Conservation (phyloP, 805 yeast genomes). For the Yarrowia divulgata region DNA sequence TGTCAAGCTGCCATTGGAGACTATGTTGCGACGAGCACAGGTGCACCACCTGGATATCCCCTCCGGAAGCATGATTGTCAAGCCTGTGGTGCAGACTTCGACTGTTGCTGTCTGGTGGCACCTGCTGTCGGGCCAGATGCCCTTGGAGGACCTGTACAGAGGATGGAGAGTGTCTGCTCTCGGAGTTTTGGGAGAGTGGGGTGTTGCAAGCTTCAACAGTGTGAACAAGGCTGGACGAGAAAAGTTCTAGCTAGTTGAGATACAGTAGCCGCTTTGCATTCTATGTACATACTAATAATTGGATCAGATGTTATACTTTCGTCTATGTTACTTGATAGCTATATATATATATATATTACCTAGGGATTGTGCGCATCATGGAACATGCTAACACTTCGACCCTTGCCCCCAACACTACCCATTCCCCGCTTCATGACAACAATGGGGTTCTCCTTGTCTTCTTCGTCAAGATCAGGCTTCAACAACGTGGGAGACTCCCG, state of each 20-base stretch:
- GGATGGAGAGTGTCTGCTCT: constrained; percentile 92
- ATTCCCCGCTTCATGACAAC: constrained; percentile 23
- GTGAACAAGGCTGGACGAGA: constrained; percentile 33
- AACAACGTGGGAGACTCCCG: constrained; percentile 4
- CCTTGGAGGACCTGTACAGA: constrained; percentile 65
- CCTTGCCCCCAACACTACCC: constrained; percentile 25
- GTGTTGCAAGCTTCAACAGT: constrained; percentile 49
- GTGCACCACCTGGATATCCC: constrained; percentile 59
- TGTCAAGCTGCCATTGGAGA: constrained; percentile 85
- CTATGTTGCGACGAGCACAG: constrained; percentile 83
- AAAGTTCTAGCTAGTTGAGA: constrained; percentile 23
- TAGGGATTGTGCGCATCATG: constrained; percentile 11
- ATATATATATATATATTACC: not conserved
- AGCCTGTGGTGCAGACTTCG: constrained; percentile 64
- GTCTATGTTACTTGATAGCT: not conserved
- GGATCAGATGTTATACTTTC: not conserved
- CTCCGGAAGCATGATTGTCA: constrained; percentile 59
- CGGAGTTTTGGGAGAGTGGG: constrained; percentile 84
- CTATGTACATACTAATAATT: constrained; percentile 9
- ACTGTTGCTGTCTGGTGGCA: constrained; percentile 62
- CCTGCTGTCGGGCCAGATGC: constrained; percentile 54
- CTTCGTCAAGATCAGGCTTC: constrained; percentile 25
- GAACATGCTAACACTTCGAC: constrained; percentile 38
- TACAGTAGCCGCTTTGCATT: not conserved
- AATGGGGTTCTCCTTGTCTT: constrained; percentile 36